A percentile compares a stretch with the other conserved stretches of the same genome.
Conservation (phyloP, 192 early-diverging fungal species). For the Coemansia sp. region DNA sequence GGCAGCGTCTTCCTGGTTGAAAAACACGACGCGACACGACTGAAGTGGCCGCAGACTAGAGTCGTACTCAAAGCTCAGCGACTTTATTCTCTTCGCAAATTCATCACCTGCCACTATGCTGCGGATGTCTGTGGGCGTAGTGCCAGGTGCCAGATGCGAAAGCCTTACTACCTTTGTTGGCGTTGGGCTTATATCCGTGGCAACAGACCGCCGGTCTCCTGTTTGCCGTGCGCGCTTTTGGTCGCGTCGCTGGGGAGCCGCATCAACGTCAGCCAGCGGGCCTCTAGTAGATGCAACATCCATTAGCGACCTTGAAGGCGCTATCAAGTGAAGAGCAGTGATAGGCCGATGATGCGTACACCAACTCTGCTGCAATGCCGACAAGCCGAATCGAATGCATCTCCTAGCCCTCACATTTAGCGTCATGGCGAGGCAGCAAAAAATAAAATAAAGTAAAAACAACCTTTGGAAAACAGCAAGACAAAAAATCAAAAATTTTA, state of each 20-base stretch:
- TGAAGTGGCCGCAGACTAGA: conserved; percentile 28
- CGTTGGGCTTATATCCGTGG: conserved; percentile 26
- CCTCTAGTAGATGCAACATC: background rate
- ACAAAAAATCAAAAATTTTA: too few species aligned
- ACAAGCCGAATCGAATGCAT: background rate
- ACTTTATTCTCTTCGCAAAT: conserved; percentile 18
- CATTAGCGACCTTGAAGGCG: background rate
- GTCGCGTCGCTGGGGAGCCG: conserved; percentile 8
- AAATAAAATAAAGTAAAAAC: conserved; percentile 10
- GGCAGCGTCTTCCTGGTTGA: conserved; percentile 23
- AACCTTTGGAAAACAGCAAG: too few species aligned
- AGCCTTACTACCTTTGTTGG: conserved; percentile 38
- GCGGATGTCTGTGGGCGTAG: conserved; percentile 30
- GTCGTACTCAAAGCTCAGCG: conserved; percentile 42
- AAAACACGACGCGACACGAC: conserved; percentile 38
- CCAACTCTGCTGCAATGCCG: conserved; percentile 4
- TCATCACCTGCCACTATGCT: conserved; percentile 4
- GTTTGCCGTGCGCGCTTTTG: conserved; percentile 5
- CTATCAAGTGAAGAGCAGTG: background rate
- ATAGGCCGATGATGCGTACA: background rate
- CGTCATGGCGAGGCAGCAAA: background rate
- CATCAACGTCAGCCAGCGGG: conserved; percentile 5
- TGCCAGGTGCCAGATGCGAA: conserved; percentile 36
- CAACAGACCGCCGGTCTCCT: background rate
- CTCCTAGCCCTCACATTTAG: background rate